phyloP scores from a whole-genome alignment of 2,329 filamentous ascomycete species.

The Fusarium sp. region DNA sequence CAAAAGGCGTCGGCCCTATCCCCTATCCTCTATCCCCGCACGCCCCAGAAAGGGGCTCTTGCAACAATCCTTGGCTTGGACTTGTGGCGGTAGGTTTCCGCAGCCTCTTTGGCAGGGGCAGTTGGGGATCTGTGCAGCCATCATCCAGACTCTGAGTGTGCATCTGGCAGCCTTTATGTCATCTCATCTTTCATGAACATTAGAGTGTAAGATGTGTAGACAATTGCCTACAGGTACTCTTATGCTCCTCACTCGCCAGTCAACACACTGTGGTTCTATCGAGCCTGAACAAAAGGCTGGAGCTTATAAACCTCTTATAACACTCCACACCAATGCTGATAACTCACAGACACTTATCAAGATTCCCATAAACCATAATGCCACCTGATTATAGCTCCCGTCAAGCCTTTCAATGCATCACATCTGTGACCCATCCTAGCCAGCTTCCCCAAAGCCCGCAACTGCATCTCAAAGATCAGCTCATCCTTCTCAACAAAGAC shows the following conservation, averaged over 20 bases:
- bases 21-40: neutral
- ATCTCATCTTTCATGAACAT: neutral
- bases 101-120: slow-evolving; percentile 46
- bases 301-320: neutral
- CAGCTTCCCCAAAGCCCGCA: neutral
- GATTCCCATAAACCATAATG: slow-evolving; percentile 2
- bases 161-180: neutral
- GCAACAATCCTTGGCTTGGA: slow-evolving; percentile 41
- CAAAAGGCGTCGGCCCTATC: too few relatives aligned
- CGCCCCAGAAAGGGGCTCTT: slow-evolving; percentile 47
- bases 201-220: neutral
- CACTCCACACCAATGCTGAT: too few relatives aligned
- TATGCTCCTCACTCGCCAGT: too few relatives aligned
- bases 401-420: slow-evolving; percentile 8
- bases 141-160: neutral
- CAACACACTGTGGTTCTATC: too few relatives aligned
- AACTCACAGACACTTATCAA: neutral
- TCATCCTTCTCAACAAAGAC: slow-evolving; percentile 14
- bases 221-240: too few relatives aligned
- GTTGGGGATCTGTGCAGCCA: slow-evolving; percentile 31
- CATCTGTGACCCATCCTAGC: neutral
- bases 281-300: neutral
- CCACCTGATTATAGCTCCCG: slow-evolving; percentile 11
- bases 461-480: slow-evolving; percentile 20
- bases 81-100: slow-evolving; percentile 49